Evolutionary conservation across 1,284 basidiomycete species (phyloP).

Genomic region (Sporisorium scitamineum): DNA sequence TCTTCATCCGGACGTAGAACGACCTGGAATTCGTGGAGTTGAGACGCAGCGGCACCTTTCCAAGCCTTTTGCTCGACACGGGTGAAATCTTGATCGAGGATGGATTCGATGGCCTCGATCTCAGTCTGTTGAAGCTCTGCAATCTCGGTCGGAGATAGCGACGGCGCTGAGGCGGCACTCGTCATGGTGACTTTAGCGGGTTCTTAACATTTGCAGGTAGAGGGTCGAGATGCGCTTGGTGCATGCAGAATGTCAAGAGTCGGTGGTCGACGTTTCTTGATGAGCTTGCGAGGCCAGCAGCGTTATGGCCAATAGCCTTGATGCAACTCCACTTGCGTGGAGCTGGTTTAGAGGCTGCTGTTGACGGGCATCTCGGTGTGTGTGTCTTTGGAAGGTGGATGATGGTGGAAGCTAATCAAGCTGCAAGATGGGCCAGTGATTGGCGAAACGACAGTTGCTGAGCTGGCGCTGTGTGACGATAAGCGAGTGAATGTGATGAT

Average conservation of each 20-base stretch:
- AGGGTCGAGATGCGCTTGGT: constrained; percentile 17
- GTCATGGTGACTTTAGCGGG: constrained; percentile 17
- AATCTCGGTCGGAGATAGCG: constrained; percentile 50
- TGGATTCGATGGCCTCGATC: constrained; percentile 61
- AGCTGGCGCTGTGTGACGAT: background rate
- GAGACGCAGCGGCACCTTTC: constrained; percentile 43
- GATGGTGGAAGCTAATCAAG: constrained; percentile 4
- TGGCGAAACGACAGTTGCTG: background rate
- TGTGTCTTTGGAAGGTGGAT: background rate
- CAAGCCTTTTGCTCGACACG: constrained; percentile 52
- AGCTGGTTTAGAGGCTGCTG: constrained; percentile 29
- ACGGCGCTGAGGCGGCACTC: constrained; percentile 9
- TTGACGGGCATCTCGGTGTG: constrained; percentile 26
- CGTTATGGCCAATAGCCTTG: constrained; percentile 13
- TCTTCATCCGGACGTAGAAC: constrained; percentile 60
- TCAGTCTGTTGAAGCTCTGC: constrained; percentile 60
- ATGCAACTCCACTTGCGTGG: constrained; percentile 49
- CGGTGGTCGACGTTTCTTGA: background rate
- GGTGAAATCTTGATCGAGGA: constrained; percentile 59
- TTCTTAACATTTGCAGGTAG: constrained; percentile 17
- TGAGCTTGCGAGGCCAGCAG: constrained; percentile 9
- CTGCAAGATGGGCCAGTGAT: background rate
- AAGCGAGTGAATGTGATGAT: constrained; percentile 1
- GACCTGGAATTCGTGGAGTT: constrained; percentile 58
- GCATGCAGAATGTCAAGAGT: background rate